Conservation (phyloP, 352 stramenopile genomes). For the Pythium dissimile region DNA sequence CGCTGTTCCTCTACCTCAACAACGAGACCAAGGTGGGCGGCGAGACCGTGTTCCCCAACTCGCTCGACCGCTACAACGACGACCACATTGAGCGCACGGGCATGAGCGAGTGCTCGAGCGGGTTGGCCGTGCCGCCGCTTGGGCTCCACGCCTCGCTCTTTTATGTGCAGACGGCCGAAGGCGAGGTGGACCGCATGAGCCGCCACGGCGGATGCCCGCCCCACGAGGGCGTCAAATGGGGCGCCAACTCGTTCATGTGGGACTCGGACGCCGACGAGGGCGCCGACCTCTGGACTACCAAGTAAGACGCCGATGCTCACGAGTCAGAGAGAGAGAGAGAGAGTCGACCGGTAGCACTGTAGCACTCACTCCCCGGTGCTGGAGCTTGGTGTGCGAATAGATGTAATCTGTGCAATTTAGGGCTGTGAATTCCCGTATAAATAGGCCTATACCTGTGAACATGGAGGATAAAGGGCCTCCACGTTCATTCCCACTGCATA, state of each 20-base stretch:
- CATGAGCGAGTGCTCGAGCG: constrained; percentile 79
- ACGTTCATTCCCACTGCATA: no score
- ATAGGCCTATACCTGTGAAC: no score
- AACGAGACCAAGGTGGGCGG: constrained; percentile 93
- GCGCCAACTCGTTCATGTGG: constrained; percentile 87
- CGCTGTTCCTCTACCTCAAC: constrained; percentile 97
- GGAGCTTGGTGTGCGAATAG: no score
- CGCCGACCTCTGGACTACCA: constrained; percentile 73
- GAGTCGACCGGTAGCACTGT: no score
- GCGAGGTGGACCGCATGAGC: constrained; percentile 72
- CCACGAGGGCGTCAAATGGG: constrained; percentile 83
- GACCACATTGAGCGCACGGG: constrained; percentile 66
- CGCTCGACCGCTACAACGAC: constrained; percentile 64
- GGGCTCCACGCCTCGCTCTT: constrained; percentile 79
- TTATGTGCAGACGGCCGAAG: constrained; percentile 79
- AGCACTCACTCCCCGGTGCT: no score
- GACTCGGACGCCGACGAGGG: constrained; percentile 80
- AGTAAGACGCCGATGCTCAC: constrained; percentile 28
- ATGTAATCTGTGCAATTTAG: no score
- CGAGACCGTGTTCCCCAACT: constrained; percentile 97
- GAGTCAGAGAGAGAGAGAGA: not conserved
- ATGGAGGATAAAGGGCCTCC: no score
- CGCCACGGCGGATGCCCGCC: constrained; percentile 81
- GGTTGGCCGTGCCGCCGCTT: constrained; percentile 65
- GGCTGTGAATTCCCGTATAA: no score